Evolutionary conservation across 176 grass and related monocot genomes (phyloP).

Genomic region (Poa annua): DNA sequence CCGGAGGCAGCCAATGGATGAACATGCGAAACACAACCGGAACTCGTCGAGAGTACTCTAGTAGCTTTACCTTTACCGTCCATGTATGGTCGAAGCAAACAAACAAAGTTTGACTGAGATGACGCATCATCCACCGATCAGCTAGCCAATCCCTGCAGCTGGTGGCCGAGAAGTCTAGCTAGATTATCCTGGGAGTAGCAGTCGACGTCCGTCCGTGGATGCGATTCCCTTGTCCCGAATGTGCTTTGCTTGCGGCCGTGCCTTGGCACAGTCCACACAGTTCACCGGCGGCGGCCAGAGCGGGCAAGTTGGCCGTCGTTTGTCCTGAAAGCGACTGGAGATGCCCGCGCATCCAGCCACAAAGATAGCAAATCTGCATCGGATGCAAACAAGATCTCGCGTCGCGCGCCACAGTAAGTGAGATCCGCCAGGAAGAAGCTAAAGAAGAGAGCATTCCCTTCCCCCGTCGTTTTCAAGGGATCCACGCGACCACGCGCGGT

Average conservation of each 20-base stretch:
- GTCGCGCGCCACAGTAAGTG: neutral
- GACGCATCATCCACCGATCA: neutral
- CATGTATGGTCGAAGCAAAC: neutral
- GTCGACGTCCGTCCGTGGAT: constrained; percentile 4
- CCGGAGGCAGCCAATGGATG: neutral
- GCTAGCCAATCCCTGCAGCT: neutral
- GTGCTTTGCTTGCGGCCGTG: neutral
- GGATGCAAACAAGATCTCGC: neutral
- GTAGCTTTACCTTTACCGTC: neutral
- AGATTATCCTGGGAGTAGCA: neutral
- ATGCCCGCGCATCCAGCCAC: constrained; percentile 20
- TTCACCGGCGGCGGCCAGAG: neutral
- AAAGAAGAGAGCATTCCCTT: neutral
- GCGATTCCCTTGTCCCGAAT: neutral
- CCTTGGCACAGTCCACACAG: neutral
- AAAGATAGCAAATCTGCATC: neutral
- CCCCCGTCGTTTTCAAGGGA: neutral
- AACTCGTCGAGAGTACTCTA: neutral
- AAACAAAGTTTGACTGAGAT: neutral
- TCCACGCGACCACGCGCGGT: too few species aligned
- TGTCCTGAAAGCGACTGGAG: constrained; percentile 16
- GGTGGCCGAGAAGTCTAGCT: neutral
- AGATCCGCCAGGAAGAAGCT: neutral
- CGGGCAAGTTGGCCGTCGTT: neutral
- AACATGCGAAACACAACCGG: neutral